Base-by-base conservation (phyloP, 2,329 filamentous ascomycete species). In the Cordyceps tenuipes region DNA sequence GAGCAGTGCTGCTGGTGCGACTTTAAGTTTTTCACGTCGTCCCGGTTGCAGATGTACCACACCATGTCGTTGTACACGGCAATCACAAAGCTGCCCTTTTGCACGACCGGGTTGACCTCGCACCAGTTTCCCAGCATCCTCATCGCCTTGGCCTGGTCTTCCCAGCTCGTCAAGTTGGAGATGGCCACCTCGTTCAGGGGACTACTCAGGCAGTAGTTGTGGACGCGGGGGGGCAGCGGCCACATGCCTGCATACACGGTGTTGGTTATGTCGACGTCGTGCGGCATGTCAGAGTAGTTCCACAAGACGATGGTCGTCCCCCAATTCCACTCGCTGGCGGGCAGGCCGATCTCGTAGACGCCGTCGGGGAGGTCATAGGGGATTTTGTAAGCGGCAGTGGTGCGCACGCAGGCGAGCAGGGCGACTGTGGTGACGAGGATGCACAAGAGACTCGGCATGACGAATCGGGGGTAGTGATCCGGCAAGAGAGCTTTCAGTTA, bases 121-220 rank as follows among this genome's bases (percentile, higher is more conserved):
- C 58, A 60, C 58, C 58, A 60, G 58, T 60, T 60, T 21, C 9
- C 51, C 34, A 60, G 51, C 51, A 55, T 48, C 5, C n/a, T 5
- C 58, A 55, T 55, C 31, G 58, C 58, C 23, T 36, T 49, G 21
- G 2, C 1, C 41, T 54, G 49, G 31, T 58, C 55, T 36, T 49
- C 55, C n/a, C n/a, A 7, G 5, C 31, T 21, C 1, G 23, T 50
- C 10, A 43, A 41, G 7, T 53, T 12, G 19, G 34, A 17, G 2
- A 39, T 2, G 29, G 19, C 34, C 31, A 60, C 8, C 2, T 31
- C 23, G 3, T 19, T 31, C 19, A 17, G 19, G 23, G 43, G 49
- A 5, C 13, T 46, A 41, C 2, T 23, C 4, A 39, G 50, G 50
- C 57, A 54, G 31, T 6, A 2, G 41, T 54, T 19, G 31, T 29